These are phyloP conservation scores for Leccinum solheimii DNA, from an alignment of 1,284 basidiomycete species.

Conservation along the genomic window DNA sequence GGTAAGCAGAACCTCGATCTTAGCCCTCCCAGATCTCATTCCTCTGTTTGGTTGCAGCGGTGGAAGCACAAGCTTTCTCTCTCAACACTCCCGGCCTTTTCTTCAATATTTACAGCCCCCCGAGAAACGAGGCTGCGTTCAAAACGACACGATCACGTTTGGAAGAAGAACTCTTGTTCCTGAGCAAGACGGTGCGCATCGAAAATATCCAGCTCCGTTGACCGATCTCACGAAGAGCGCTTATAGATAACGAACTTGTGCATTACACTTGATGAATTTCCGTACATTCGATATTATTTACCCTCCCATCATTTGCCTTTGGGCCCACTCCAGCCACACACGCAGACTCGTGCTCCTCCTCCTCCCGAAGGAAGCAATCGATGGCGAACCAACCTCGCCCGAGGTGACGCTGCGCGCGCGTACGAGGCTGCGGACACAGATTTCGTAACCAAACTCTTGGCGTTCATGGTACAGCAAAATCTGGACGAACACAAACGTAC, in stretches of 20 bases:
- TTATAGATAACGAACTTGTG: conserved; percentile 85
- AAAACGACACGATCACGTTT: conserved; percentile 64
- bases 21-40: conserved; percentile 1
- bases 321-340: conserved; percentile 76
- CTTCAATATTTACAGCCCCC: conserved; percentile 85
- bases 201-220: background rate
- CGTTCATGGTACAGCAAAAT: conserved; percentile 77
- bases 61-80: conserved; percentile 84
- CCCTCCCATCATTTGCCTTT: conserved; percentile 84
- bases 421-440: conserved; percentile 69
- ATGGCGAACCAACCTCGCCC: conserved; percentile 74
- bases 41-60: conserved; percentile 48
- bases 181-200: conserved; percentile 59
- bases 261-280: conserved; percentile 91
- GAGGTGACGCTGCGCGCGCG: conserved; percentile 63
- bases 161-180: conserved; percentile 82
- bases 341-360: conserved; percentile 59
- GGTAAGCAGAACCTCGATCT: conserved; percentile 44
- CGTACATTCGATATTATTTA: conserved; percentile 92
- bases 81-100: conserved; percentile 75
- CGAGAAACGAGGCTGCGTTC: conserved; percentile 63
- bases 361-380: conserved; percentile 59
- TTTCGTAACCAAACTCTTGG: conserved; percentile 76
- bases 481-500: conserved; percentile 84
- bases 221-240: conserved; percentile 5